Evolutionary conservation across 306 rosid species (phyloP).

Genomic region (Cucumis sativus): DNA sequence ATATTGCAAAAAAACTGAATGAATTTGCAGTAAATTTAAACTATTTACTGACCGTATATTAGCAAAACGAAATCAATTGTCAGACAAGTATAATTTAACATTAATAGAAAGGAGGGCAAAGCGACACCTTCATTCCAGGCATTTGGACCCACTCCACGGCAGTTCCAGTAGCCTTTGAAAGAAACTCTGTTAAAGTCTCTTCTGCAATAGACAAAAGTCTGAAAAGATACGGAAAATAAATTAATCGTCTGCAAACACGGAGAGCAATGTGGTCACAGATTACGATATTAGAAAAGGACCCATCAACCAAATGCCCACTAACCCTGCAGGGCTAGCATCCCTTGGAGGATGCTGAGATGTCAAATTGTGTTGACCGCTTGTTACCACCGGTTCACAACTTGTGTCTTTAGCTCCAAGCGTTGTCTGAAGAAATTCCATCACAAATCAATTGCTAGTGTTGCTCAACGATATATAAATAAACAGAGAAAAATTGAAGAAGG

Average conservation of each 20-base stretch:
- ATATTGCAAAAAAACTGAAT: background rate
- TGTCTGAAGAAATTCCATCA: constrained; percentile 29
- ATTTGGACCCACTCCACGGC: constrained; percentile 99
- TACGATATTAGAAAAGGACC: constrained; percentile 35
- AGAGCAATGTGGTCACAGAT: constrained; percentile 24
- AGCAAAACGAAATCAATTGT: constrained; percentile 1
- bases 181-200: constrained; percentile 99
- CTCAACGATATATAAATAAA: background rate
- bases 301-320: constrained; percentile 52
- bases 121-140: constrained; percentile 99
- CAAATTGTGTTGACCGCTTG: constrained; percentile 89
- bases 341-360: constrained; percentile 90
- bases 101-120: background rate
- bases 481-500: background rate
- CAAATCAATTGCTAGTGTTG: background rate
- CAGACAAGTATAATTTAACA: background rate
- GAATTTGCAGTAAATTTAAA: background rate
- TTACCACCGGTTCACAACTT: constrained; percentile 89
- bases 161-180: constrained; percentile 99
- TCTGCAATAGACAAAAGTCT: constrained; percentile 99
- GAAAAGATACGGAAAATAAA: constrained; percentile 24
- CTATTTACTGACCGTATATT: background rate
- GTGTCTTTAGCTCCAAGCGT: constrained; percentile 85
- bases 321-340: constrained; percentile 99
- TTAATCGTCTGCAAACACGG: constrained; percentile 25